Percentiles rank a stretch among this genome's conserved stretches.
Evolutionary conservation across 129 eudicot genomes (phyloP).

Genomic region (Flaveria brownii): DNA sequence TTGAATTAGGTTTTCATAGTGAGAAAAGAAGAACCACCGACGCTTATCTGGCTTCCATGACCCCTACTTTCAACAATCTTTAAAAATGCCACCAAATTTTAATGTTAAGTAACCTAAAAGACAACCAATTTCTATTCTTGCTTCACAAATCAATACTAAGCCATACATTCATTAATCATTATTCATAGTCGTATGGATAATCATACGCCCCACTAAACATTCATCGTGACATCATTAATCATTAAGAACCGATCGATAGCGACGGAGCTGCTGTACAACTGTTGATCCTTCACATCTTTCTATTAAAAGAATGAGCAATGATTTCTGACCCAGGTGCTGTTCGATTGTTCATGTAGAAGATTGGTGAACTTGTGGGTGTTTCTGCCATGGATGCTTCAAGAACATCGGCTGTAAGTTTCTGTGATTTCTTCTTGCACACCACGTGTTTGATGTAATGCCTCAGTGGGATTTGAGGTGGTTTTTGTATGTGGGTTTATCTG

Average conservation of each 20-base stretch:
- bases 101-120: conserved; percentile 29
- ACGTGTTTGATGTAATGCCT: conserved; percentile 19
- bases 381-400: conserved; percentile 37
- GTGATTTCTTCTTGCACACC: neutral
- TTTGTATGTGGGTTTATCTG: neutral
- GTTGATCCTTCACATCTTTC: conserved; percentile 33
- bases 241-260: conserved; percentile 15
- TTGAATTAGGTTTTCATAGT: conserved; percentile 6
- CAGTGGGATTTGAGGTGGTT: neutral
- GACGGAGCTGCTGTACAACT: conserved; percentile 24
- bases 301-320: neutral
- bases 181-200: conserved; percentile 5
- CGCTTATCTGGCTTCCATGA: conserved; percentile 30
- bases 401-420: conserved; percentile 33
- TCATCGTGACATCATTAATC: conserved; percentile 25
- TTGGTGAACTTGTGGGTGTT: conserved; percentile 20
- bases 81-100: conserved; percentile 14
- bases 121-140: conserved; percentile 17
- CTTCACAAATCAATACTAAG: conserved; percentile 31
- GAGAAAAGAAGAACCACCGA: conserved; percentile 25
- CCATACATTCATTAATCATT: conserved; percentile 5
- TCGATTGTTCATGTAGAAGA: conserved; percentile 29
- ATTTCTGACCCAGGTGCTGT: conserved; percentile 21
- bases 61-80: neutral
- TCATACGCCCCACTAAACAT: conserved; percentile 22